A percentile compares a stretch with the other conserved stretches of the same genome.
Conservation (phyloP, 2,329 filamentous ascomycete genomes). For the Colletotrichum sp. region DNA sequence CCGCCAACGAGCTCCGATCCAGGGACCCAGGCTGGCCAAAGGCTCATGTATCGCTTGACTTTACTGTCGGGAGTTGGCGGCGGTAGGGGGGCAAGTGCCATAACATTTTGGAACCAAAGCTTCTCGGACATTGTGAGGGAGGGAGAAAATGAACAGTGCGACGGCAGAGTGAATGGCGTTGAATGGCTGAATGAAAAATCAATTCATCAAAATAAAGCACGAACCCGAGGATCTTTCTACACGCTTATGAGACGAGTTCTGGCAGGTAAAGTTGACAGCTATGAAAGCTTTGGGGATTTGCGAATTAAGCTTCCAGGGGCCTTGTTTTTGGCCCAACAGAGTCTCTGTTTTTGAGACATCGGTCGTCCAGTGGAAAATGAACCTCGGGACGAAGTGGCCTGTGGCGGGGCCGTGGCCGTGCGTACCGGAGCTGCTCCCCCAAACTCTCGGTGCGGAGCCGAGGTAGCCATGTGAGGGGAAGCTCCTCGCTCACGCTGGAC, state of each 20-base stretch:
- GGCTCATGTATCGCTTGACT: conserved; percentile 16
- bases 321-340: not conserved
- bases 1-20: conserved; percentile 16
- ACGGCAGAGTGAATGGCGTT: not conserved
- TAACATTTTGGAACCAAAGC: conserved; percentile 6
- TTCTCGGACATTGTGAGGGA: conserved; percentile 7
- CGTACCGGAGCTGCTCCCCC: not conserved
- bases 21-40: conserved; percentile 19
- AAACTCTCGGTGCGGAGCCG: conserved; percentile 13
- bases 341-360: not conserved
- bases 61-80: not conserved
- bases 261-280: not conserved
- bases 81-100: conserved; percentile 10
- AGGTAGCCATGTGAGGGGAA: conserved; percentile 17
- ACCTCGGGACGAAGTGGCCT: conserved; percentile 17
- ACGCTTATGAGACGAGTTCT: not conserved
- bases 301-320: not conserved
- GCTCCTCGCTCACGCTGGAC: not conserved
- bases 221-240: not conserved
- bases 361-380: not conserved
- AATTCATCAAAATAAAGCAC: not conserved
- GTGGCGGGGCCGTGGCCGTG: conserved; percentile 12
- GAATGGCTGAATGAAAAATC: not conserved
- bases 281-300: not conserved
- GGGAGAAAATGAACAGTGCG: not conserved